A percentile compares a stretch with the other conserved stretches of the same genome.
These are phyloP conservation scores for Nakazawaea sp. DNA, from an alignment of 805 yeast species.

Conservation along the genomic window DNA sequence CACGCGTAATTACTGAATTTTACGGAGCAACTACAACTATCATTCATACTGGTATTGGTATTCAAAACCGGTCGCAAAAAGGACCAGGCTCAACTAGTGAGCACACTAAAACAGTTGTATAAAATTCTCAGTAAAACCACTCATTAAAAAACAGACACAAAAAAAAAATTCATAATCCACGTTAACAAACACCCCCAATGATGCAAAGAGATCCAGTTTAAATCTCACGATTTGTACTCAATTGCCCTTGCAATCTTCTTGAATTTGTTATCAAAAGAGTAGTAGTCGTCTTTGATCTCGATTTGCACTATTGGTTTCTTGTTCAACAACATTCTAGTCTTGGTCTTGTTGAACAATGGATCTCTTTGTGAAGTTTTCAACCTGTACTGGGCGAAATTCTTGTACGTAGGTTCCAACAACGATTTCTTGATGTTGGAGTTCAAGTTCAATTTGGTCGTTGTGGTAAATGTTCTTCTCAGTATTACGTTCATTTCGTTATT, in stretches of 20 bases:
- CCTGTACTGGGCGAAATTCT: slow-evolving; percentile 11
- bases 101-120: too few relatives aligned
- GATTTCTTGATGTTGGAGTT: background rate
- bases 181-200: too few relatives aligned
- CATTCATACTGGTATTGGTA: too few relatives aligned
- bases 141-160: too few relatives aligned
- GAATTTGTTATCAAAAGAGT: slow-evolving; percentile 7
- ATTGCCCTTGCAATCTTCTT: slow-evolving; percentile 9
- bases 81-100: too few relatives aligned
- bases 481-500: background rate
- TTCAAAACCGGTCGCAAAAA: too few relatives aligned
- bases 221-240: slow-evolving; percentile 7
- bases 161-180: too few relatives aligned
- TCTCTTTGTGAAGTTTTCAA: slow-evolving; percentile 8
- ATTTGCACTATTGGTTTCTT: background rate
- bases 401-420: background rate
- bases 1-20: too few relatives aligned
- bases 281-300: slow-evolving; percentile 7
- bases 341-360: slow-evolving; percentile 4
- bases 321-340: background rate
- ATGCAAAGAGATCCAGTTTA: too few relatives aligned
- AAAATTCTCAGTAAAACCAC: too few relatives aligned
- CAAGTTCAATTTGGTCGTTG: background rate
- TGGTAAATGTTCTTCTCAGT: background rate
- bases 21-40: too few relatives aligned